Percentiles rank a stretch among this genome's conserved stretches.
These are phyloP conservation scores for Cyberlindnera misumaiensis DNA, from an alignment of 805 yeast genomes.

Conservation along the genomic window DNA sequence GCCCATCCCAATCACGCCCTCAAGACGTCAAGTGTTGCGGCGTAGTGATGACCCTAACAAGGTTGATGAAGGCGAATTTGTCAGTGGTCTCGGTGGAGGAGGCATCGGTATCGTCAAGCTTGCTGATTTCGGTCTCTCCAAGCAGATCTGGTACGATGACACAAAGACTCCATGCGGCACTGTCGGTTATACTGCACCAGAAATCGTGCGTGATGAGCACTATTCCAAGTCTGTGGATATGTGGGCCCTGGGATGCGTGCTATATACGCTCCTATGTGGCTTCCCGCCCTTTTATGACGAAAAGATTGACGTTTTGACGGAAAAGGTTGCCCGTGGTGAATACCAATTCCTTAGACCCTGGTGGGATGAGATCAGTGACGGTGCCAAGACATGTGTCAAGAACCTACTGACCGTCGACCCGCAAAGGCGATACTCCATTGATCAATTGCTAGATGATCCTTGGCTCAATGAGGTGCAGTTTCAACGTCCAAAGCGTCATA, in stretches of 20 bases:
- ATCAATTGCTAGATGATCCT: constrained; percentile 62
- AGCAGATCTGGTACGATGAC: constrained; percentile 41
- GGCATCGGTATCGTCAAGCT: constrained; percentile 56
- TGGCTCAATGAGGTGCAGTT: constrained; percentile 41
- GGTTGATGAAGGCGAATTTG: constrained; percentile 54
- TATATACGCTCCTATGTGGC: constrained; percentile 64
- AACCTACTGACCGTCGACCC: constrained; percentile 68
- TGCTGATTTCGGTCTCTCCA: constrained; percentile 68
- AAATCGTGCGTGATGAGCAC: constrained; percentile 51
- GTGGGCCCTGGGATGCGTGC: constrained; percentile 69
- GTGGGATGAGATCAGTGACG: constrained; percentile 79
- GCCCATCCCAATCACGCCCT: constrained; percentile 17
- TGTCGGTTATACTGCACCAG: constrained; percentile 72
- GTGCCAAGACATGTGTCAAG: constrained; percentile 62
- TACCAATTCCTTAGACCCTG: constrained; percentile 73
- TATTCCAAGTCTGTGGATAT: constrained; percentile 65
- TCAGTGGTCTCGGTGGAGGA: constrained; percentile 51
- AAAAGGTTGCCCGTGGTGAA: constrained; percentile 65
- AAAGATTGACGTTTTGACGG: constrained; percentile 56
- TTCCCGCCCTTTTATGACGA: constrained; percentile 72
- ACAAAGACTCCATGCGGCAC: constrained; percentile 74
- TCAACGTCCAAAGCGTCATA: constrained; percentile 18
- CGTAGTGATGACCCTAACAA: constrained; percentile 54
- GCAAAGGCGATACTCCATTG: constrained; percentile 55
- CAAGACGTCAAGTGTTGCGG: constrained; percentile 24